A percentile compares a stretch with the other conserved stretches of the same genome.
Conservation (phyloP, 805 yeast species). For the Lachancea quebecensis region DNA sequence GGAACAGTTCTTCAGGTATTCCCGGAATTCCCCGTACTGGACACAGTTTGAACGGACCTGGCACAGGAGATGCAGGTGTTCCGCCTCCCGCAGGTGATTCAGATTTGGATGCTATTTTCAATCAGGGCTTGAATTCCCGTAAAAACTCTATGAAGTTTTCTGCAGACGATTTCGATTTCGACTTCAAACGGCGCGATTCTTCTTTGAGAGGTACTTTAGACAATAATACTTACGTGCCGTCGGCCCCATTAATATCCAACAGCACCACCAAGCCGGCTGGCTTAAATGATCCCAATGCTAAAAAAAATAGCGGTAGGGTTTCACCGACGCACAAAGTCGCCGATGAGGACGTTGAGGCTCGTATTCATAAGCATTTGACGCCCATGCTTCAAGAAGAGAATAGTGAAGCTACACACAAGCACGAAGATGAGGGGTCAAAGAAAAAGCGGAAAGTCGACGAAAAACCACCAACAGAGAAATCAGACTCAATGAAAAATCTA, state of each 20-base stretch:
- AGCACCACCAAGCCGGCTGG: conserved; percentile 3
- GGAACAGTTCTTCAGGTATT: conserved; percentile 1
- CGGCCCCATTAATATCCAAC: conserved; percentile 13
- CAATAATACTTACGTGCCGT: conserved; percentile 13
- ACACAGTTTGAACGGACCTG: background rate
- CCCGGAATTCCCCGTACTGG: conserved; percentile 1
- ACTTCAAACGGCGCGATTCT: conserved; percentile 29
- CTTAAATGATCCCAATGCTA: conserved; percentile 3
- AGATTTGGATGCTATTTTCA: conserved; percentile 10
- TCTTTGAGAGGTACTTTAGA: conserved; percentile 23
- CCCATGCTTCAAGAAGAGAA: conserved; percentile 3
- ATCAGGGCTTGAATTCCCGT: conserved; percentile 17
- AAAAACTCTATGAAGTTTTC: conserved; percentile 27
- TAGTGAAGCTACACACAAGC: background rate
- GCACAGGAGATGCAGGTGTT: background rate
- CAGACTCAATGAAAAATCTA: conserved; percentile 4
- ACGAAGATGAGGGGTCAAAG: background rate
- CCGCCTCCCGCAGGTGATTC: conserved; percentile 5
- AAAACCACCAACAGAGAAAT: background rate
- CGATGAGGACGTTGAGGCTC: conserved; percentile 8
- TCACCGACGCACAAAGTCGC: conserved; percentile 2
- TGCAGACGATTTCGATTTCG: conserved; percentile 29
- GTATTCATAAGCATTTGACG: conserved; percentile 5
- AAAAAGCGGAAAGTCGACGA: conserved; percentile 1
- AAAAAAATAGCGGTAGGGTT: conserved; percentile 1